Evolutionary conservation across 108 stramenopile species (phyloP), one percentile per base, ranked within the genome.

Genomic region (Fragilaria radians): DNA sequence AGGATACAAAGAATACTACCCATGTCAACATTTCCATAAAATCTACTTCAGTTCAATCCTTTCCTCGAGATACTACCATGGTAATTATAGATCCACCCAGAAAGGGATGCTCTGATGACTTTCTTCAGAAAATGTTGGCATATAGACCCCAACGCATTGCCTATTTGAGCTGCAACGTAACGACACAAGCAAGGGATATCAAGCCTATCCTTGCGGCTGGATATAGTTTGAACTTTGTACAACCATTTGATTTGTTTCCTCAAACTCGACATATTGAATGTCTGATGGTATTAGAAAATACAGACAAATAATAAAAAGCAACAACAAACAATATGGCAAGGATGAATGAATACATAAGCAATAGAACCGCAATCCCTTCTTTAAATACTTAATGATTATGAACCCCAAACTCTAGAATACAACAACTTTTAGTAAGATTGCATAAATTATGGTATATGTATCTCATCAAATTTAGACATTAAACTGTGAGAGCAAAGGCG

Each of bases 221-320:
- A 30, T 98, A 96, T 54, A 67, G 72, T 32, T 78, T 95, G 27
- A 73, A 79, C 11, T 82, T 76, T 27, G 73, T 95, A 28, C 82
- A 82, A 52, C 98, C 98, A 0, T 93, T 98, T 75, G 98, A 98
- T 74, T 67, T 98, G 29, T 95, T 95, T 57, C 94, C 94, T 5
- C 94, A 94, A 67, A 99, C 98, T n/a, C 77, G 95, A 45, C 98
- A 99, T 55, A 95, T 99, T 67, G 98, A 99, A 62, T 95, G 91
- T 55, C 70, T 97, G 22, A 86, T 94, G 62, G 79, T 92, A 4
- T 96, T 98, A 65, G 94, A 95, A 42, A 7, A 14, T 14, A 14
- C n/a, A n/a, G n/a, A n/a, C n/a, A n/a, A n/a, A n/a, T n/a, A n/a
- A n/a, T n/a, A n/a, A n/a, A n/a, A n/a, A n/a, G n/a, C n/a, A n/a